These are phyloP conservation scores for Akanthomyces lecanii DNA, from an alignment of 2,329 filamentous ascomycete species.

Conservation along the genomic window DNA sequence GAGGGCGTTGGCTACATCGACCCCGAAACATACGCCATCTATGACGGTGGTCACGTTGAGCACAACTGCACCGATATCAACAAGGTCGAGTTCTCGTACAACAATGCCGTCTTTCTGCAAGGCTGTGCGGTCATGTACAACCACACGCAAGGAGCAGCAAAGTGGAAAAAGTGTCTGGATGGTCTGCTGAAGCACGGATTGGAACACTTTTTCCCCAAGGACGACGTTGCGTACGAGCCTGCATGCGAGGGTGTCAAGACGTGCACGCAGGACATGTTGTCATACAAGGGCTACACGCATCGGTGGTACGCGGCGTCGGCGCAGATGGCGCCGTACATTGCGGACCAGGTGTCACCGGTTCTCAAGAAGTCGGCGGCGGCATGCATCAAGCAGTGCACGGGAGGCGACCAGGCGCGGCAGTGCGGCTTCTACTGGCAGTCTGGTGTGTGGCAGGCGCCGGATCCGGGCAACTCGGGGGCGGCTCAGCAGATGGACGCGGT, in stretches of 20 bases:
- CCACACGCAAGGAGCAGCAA: conserved; percentile 34
- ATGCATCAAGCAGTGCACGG: conserved; percentile 52
- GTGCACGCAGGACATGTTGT: conserved; percentile 61
- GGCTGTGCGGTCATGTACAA: conserved; percentile 65
- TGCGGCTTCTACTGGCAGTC: conserved; percentile 55
- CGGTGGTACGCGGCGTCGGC: conserved; percentile 52
- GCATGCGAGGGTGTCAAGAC: conserved; percentile 52
- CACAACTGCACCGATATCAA: conserved; percentile 53
- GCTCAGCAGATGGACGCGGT: conserved; percentile 59
- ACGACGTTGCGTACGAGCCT: conserved; percentile 55
- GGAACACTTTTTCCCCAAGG: conserved; percentile 46
- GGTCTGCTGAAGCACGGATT: conserved; percentile 35
- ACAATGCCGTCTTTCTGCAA: conserved; percentile 53
- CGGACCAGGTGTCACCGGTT: conserved; percentile 45
- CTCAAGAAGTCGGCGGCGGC: conserved; percentile 49
- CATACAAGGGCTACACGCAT: conserved; percentile 59
- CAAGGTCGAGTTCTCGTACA: conserved; percentile 57
- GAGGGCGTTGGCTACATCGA: conserved; percentile 54
- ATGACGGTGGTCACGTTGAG: conserved; percentile 51
- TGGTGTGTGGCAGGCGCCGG: conserved; percentile 46
- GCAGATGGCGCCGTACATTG: conserved; percentile 51
- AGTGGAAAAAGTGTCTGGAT: conserved; percentile 50
- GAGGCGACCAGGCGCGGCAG: conserved; percentile 41
- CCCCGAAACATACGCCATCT: conserved; percentile 53
- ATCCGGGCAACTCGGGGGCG: conserved; percentile 40